Evolutionary conservation across 202 grass and related monocot genomes (phyloP), one percentile per base, ranked within the genome.

Genomic region (Tripidium arundinaceum): DNA sequence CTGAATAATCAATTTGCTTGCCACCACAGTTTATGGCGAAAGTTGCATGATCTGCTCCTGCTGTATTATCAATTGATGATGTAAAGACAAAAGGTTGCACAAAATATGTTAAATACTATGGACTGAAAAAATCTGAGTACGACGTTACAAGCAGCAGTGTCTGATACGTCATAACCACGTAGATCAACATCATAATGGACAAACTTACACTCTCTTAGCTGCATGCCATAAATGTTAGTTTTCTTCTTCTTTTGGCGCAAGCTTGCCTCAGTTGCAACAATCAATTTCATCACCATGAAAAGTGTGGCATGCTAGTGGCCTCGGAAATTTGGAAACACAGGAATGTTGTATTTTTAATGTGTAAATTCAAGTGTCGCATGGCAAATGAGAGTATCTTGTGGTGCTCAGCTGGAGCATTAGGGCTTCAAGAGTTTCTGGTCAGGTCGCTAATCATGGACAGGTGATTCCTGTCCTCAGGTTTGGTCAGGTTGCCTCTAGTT

Each of bases 21-120:
- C 81, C 87, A 54, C 90, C 90, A 79, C 87, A 93, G 62, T 90
- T 93, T 36, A 90, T 61, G 72, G 90, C 38, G 0, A 85, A 82
- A 42, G 83, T 79, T 77, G 58, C 26, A 33, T 10, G 0, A 49
- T 50, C n/a, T n/a, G n/a, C n/a, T n/a, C n/a, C 84, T 85, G 81
- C 67, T 45, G 45, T 19, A 66, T 65, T 18, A 82, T 15, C 8
- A 63, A 21, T 84, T 57, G 13, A 68, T 29, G 19, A 67, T 37
- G 14, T 27, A 64, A 50, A 52, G 31, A 42, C 12, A 21, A 43
- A 70, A 31, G 3, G 3, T 21, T 45, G 55, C 4, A 31, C 3
- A 82, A 81, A 61, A 47, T 24, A 70, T n/a, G n/a, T n/a, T n/a
- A n/a, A n/a, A n/a, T n/a, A 59, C 15, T 11, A 83, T 55, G 10